Base-by-base conservation (phyloP, 2,329 filamentous ascomycete species). In the Graphiopsis chlorocephala region DNA sequence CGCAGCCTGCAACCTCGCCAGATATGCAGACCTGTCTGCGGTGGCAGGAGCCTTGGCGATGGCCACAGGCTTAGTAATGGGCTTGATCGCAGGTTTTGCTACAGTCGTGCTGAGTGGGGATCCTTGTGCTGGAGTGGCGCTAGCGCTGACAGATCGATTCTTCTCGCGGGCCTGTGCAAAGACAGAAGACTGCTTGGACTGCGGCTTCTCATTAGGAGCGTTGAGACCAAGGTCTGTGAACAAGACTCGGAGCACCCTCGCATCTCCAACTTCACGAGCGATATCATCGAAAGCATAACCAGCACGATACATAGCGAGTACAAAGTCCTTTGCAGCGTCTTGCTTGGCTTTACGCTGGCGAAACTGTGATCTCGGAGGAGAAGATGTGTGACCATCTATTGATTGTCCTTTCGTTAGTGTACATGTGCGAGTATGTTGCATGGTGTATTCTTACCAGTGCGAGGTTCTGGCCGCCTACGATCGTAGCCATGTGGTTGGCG, bases 241-340 rank as follows among this genome's bases (percentile, higher is more conserved):
- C 1, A 95, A 81, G 31, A 79, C 75, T 64, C 83, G 84, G 38
- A 96, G 78, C 12, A 92, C 73, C 1, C 77, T 76, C 38, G 85
- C 81, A 69, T 93, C 85, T 48, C 94, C 83, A 0, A 91, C 90
- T 75, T 94, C 90, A 12, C 87, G 82, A 14, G 93, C 80, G 64
- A 94, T 88, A 66, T 91, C 85, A 63, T 89, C 83, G 72, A 89
- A 96, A 23, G 86, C 86, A 65, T 96, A 86, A 57, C 91, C 90
- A 65, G 91, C 80, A 45, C 76, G 73, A 61, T 81, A 74, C 66
- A 83, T 71, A 50, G 71, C 68, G 7, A 68, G 65, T n/a, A 76
- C 65, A 48, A 76, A 75, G 3, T 56, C 61, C 38, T 67, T 70
- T n/a, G 70, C 66, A 12, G 68, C 65, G 10, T 67, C 66, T 20